phyloP scores from a whole-genome alignment of 2,329 filamentous ascomycete genomes.

The Diaporthe citri region DNA sequence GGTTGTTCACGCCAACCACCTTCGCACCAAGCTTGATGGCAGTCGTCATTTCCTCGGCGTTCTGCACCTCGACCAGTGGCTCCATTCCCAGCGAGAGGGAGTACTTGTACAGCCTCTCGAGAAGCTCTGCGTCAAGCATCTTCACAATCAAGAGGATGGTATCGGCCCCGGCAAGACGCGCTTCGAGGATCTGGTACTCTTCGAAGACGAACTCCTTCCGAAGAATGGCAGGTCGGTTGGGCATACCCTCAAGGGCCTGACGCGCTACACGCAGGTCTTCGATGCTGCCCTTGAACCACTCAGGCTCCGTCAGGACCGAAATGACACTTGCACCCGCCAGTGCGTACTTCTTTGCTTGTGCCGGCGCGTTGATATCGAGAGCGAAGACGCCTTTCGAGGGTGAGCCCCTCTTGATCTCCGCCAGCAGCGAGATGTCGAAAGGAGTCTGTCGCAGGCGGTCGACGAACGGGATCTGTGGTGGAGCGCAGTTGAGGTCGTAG shows the following conservation, averaged over 20 bases:
- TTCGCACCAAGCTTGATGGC: constrained; percentile 89
- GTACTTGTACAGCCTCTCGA: constrained; percentile 87
- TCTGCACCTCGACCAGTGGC: constrained; percentile 96
- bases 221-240: constrained; percentile 90
- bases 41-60: constrained; percentile 88
- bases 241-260: constrained; percentile 89
- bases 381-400: constrained; percentile 97
- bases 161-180: constrained; percentile 91
- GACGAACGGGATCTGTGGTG: constrained; percentile 85
- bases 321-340: constrained; percentile 96
- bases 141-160: constrained; percentile 97
- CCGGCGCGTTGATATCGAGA: constrained; percentile 86
- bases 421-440: constrained; percentile 93
- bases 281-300: constrained; percentile 99
- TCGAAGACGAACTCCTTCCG: constrained; percentile 99
- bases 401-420: constrained; percentile 96
- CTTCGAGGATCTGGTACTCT: constrained; percentile 97
- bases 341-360: constrained; percentile 92
- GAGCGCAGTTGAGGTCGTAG: constrained; percentile 86
- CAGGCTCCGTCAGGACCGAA: constrained; percentile 96
- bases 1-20: constrained; percentile 97
- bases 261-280: constrained; percentile 91
- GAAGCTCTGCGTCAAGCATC: constrained; percentile 84
- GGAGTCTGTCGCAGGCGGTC: constrained; percentile 83
- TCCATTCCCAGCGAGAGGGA: constrained; percentile 95